Percentiles rank a stretch among this genome's conserved stretches.
Conservation (phyloP, 2,329 filamentous ascomycete species). For the Atkinsonella hypoxylon region DNA sequence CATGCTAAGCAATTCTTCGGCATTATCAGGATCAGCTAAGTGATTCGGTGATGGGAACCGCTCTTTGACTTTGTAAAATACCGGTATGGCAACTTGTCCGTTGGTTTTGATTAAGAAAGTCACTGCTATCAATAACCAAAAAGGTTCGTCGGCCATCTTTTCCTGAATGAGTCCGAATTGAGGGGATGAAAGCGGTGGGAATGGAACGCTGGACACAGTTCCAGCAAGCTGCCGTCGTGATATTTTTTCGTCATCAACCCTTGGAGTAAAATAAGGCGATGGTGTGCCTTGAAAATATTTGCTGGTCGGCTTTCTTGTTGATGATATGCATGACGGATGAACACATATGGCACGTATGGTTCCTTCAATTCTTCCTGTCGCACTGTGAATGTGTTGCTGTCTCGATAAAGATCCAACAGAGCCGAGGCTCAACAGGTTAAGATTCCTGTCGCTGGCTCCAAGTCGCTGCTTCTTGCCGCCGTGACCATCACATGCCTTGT, state of each 20-base stretch:
- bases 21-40: slow-evolving; percentile 43
- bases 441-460: too few relatives aligned
- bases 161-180: slow-evolving; percentile 79
- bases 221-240: slow-evolving; percentile 27
- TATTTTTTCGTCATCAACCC: slow-evolving; percentile 8
- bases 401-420: too few relatives aligned
- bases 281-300: neutral
- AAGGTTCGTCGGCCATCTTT: slow-evolving; percentile 60
- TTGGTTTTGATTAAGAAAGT: slow-evolving; percentile 77
- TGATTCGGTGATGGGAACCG: slow-evolving; percentile 54
- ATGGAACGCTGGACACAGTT: slow-evolving; percentile 44
- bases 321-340: neutral
- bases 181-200: slow-evolving; percentile 51
- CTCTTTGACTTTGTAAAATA: slow-evolving; percentile 56
- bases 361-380: too few relatives aligned
- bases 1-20: slow-evolving; percentile 41
- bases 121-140: slow-evolving; percentile 68
- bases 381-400: too few relatives aligned
- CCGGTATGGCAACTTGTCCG: slow-evolving; percentile 62
- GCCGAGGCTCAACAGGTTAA: too few relatives aligned
- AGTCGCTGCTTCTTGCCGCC: too few relatives aligned
- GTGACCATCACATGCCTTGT: neutral
- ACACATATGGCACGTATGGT: neutral
- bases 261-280: slow-evolving; percentile 23
- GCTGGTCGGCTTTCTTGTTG: neutral